Conservation (phyloP, 1,284 basidiomycete species). For the Pseudozyma flocculosa region DNA sequence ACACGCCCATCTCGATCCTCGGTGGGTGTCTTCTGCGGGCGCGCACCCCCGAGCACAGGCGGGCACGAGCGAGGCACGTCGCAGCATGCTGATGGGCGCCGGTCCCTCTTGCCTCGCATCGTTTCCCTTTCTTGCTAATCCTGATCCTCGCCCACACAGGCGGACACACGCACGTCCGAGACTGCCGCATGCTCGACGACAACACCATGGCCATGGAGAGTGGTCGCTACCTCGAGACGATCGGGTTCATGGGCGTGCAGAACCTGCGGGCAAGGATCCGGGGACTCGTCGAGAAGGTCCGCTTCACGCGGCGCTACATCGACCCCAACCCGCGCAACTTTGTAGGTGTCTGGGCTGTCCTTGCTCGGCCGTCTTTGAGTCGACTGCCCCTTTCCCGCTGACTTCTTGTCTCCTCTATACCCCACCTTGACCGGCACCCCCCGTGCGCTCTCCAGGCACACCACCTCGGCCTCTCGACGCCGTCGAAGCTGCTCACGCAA, state of each 20-base stretch:
- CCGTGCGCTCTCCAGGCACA: no score
- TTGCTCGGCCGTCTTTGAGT: no score
- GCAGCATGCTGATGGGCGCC: no score
- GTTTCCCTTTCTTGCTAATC: no score
- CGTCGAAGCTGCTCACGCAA: conserved; percentile 42
- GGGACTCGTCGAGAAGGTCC: conserved; percentile 45
- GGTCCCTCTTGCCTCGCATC: no score
- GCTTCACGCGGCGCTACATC: conserved; percentile 60
- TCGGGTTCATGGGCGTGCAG: conserved; percentile 38
- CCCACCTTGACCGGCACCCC: no score
- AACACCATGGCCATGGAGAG: conserved; percentile 50
- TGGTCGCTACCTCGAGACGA: conserved; percentile 50
- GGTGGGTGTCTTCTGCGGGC: not conserved
- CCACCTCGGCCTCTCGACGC: conserved; percentile 27
- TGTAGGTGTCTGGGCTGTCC: not conserved
- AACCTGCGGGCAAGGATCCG: conserved; percentile 24
- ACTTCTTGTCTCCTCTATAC: no score
- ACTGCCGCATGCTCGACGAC: conserved; percentile 48
- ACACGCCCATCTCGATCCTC: conserved; percentile 47
- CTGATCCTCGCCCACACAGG: no score
- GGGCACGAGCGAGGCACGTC: no score
- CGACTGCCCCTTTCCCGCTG: no score
- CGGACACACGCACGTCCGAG: conserved; percentile 55
- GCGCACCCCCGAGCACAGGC: no score
- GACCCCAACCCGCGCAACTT: conserved; percentile 61